phyloP scores from a whole-genome alignment of 73 alveolate species.

The Paramecium biaurelia region DNA sequence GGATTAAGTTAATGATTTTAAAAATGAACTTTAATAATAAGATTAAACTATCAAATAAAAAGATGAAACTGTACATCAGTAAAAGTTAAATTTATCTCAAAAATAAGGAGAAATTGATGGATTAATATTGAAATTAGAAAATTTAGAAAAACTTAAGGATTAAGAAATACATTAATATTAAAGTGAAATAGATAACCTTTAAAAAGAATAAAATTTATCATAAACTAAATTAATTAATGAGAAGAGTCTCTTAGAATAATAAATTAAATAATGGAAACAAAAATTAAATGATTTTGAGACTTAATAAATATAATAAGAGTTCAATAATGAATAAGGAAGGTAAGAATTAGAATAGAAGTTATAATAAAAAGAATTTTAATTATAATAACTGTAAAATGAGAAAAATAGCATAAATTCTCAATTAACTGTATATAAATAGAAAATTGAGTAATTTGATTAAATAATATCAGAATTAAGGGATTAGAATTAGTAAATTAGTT shows the following conservation, averaged over 20 bases:
- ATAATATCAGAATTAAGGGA: not conserved
- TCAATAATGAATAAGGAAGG: not conserved
- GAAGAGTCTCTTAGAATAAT: not conserved
- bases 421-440: not conserved
- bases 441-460: not conserved
- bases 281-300: not conserved
- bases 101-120: constrained; percentile 17
- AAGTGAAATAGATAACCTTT: not conserved
- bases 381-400: not conserved
- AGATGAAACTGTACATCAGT: not conserved
- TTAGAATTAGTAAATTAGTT: not conserved
- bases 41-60: not conserved
- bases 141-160: not conserved
- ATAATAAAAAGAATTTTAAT: not conserved
- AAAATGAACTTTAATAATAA: not conserved
- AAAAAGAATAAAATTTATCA: not conserved
- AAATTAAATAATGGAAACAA: not conserved
- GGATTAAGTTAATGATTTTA: not conserved
- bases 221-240: not conserved
- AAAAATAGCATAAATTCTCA: not conserved
- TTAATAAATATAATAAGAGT: not conserved
- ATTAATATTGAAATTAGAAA: not conserved
- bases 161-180: not conserved
- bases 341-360: not conserved
- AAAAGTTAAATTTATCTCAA: not conserved